Base-by-base conservation (phyloP, 306 rosid genomes). In the Dryas drummondii region DNA sequence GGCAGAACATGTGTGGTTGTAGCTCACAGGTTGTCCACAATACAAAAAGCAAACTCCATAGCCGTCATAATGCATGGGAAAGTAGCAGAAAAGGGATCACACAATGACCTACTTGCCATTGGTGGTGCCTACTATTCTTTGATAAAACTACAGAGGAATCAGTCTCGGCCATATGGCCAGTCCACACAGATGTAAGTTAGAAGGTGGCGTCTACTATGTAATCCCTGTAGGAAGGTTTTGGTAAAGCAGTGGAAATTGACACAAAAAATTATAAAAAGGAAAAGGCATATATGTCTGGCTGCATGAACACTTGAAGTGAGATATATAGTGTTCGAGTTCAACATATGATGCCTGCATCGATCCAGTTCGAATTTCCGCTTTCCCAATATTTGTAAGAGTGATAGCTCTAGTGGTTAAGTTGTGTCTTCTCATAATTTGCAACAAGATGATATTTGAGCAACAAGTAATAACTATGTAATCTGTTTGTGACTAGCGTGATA, bases 381-480 rank as follows among this genome's bases (percentile, higher is more conserved):
- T 22, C 22, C 22, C 22, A 22, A 22, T 22, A 22, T 22, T 22
- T 22, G 22, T 22, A 22, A 22, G 22, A 22, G 22, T 22, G 22
- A 22, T 22, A 22, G 22, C 22, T 22, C 22, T 22, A 22, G 22
- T 22, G 22, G 22, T 22, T 22, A 22, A 22, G 22, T 22, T 22
- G 22, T 51, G 96, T 90, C 86, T 94, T 94, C 85, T 94, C 98
- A 86, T 88, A 91, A 90, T 91, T 97, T 94, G 82, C 51, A 37
- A n/a, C n/a, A n/a, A n/a, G 11, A 57, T 58, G 10, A 54, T 45
- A 79, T 64, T 26, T 41, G 55, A 59, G 45, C 63, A 72, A 66
- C 76, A 55, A 15, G 45, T 51, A 13, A 63, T 14, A 58, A 56
- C 15, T 60, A 32, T 54, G 26, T n/a, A 45, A 46, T 52, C 42